Base-by-base conservation (phyloP, 2,329 filamentous ascomycete species). In the Didymella lethalis region DNA sequence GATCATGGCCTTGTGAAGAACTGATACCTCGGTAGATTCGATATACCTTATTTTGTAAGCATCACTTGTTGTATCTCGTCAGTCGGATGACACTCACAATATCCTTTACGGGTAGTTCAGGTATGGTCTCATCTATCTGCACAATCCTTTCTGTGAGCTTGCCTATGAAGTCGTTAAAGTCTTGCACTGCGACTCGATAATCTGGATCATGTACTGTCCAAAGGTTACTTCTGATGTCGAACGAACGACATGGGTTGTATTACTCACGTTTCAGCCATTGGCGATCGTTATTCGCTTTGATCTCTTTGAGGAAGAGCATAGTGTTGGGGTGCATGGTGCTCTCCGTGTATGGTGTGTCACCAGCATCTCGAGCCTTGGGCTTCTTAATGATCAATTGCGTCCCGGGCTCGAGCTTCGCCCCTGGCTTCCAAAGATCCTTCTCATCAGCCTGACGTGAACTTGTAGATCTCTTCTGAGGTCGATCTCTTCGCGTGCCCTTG, bases 51-150 rank as follows among this genome's bases (percentile, higher is more conserved):
- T 26, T 53, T 23, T 50, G 55, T 71, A 41, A 70, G 61, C 44
- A 20, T 41, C 46, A 18, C n/a, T n/a, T 10, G 18, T 34, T 25
- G 0, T 20, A 5, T 18, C 16, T 34, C 23, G 7, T 14, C 38
- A 43, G 7, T 31, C n/a, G 1, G 16, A 4, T 36, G 32, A 48
- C 25, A 71, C 82, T 73, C 67, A 88, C 87, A 66, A 96, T 81
- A 72, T 97, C 93, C 76, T 96, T 95, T 53, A 89, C 82, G 1
- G 93, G 93, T 23, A 97, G 80, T 68, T 97, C 92, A 0, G 93
- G 93, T 41, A 97, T 86, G 0, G 92, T 96, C 54, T 90, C 86
- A 73, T 97, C 93, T 38, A 84, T 83, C 58, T 89, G 86, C 20
- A 85, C 85, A 53, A 97, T 83, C 61, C 87, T 89, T 60, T 89